Conservation (phyloP, 345 rosid species). For the Populus nigra region DNA sequence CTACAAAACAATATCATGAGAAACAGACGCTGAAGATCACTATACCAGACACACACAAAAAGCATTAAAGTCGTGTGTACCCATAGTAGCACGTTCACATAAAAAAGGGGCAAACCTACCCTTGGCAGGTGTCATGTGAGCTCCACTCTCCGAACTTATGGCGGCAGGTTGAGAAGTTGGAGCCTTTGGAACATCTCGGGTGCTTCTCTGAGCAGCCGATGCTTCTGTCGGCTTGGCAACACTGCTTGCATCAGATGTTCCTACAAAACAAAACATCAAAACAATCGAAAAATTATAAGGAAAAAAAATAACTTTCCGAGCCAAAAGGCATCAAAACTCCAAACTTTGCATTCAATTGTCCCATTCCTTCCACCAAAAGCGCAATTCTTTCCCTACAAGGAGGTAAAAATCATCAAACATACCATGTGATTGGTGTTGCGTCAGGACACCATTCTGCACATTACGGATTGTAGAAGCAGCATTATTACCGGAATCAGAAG, state of each 20-base stretch:
- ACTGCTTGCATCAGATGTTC: constrained; percentile 44
- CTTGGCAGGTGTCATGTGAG: constrained; percentile 47
- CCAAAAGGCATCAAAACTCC: not conserved
- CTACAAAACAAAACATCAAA: constrained; percentile 22
- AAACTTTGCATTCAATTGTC: not conserved
- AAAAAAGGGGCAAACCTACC: constrained; percentile 31
- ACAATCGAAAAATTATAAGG: not conserved
- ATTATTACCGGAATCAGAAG: constrained; percentile 36
- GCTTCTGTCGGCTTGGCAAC: constrained; percentile 44
- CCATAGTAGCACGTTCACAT: not conserved
- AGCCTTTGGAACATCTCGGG: constrained; percentile 68
- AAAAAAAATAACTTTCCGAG: not conserved
- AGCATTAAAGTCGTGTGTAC: not conserved
- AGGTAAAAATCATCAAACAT: constrained; percentile 9
- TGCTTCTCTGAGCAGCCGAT: constrained; percentile 36
- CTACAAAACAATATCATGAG: not conserved
- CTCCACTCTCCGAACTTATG: constrained; percentile 42
- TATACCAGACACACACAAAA: not conserved
- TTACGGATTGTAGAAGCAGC: constrained; percentile 34
- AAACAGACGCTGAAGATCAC: not conserved
- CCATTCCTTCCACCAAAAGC: not conserved
- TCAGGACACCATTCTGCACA: constrained; percentile 56
- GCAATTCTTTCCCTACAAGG: not conserved
- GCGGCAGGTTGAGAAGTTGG: constrained; percentile 72
- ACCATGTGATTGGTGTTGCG: constrained; percentile 60